Evolutionary conservation across 2,329 filamentous ascomycete genomes (phyloP).

Genomic region (Annulohypoxylon truncatum): DNA sequence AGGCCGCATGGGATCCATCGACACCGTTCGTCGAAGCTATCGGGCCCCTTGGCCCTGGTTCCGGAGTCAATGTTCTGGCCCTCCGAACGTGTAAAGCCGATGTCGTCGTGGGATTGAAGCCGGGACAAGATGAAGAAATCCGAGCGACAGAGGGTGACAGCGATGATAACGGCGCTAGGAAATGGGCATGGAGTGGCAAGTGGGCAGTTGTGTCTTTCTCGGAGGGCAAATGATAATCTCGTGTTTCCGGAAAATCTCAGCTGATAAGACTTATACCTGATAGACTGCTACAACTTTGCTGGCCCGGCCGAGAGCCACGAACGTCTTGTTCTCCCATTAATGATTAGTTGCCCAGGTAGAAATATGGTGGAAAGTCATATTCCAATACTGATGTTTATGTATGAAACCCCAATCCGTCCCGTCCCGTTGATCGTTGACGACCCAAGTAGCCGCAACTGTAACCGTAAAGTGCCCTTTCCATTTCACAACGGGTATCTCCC

Average conservation of each 20-base stretch:
- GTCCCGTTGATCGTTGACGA: not conserved
- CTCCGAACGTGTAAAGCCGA: constrained; percentile 97
- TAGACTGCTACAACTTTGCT: constrained; percentile 15
- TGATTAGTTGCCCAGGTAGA: not conserved
- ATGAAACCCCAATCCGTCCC: not conserved
- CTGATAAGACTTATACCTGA: constrained; percentile 1
- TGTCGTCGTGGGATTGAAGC: constrained; percentile 87
- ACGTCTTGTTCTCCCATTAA: not conserved
- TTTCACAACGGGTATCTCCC: constrained; percentile 13
- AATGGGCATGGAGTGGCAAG: constrained; percentile 96
- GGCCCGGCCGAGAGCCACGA: not conserved
- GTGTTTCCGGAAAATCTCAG: not conserved
- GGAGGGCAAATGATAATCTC: constrained; percentile 67
- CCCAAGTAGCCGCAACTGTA: not conserved
- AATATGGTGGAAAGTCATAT: constrained; percentile 17
- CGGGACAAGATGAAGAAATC: constrained; percentile 85
- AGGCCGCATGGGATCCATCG: constrained; percentile 85
- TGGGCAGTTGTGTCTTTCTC: constrained; percentile 95
- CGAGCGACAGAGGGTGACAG: constrained; percentile 75
- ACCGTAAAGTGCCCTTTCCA: not conserved
- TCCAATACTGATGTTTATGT: constrained; percentile 15
- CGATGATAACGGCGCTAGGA: constrained; percentile 75
- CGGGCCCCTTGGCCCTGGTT: constrained; percentile 83
- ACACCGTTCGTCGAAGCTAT: constrained; percentile 88
- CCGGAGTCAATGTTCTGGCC: constrained; percentile 85